phyloP scores from a whole-genome alignment of 768 basidiomycete genomes.

The Hemileccinum rubropunctum region DNA sequence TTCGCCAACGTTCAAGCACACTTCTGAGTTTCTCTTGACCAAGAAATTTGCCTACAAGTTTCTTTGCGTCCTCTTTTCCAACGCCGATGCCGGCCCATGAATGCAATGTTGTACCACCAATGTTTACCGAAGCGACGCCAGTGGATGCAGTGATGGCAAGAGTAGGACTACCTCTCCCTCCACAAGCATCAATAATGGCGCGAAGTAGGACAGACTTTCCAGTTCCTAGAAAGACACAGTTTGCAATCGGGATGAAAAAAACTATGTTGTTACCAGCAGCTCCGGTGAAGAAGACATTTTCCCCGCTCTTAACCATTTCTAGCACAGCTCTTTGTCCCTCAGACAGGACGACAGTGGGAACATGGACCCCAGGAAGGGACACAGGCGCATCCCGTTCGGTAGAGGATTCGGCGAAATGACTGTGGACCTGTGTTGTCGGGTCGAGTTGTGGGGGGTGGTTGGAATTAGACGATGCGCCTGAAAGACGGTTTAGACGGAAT shows the following conservation, averaged over 20 bases:
- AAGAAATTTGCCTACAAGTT: slow-evolving; percentile 53
- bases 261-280: slow-evolving; percentile 53
- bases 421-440: neutral
- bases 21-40: slow-evolving; percentile 36
- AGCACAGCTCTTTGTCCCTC: slow-evolving; percentile 51
- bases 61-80: slow-evolving; percentile 54
- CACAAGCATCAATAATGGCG: slow-evolving; percentile 60
- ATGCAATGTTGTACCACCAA: slow-evolving; percentile 79
- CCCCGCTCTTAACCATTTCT: slow-evolving; percentile 50
- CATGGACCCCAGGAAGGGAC: neutral
- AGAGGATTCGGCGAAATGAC: neutral
- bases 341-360: slow-evolving; percentile 40
- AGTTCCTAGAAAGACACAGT: slow-evolving; percentile 46
- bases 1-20: slow-evolving; percentile 60
- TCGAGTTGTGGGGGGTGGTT: neutral
- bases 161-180: slow-evolving; percentile 30
- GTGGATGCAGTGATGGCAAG: slow-evolving; percentile 82
- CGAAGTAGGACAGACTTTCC: slow-evolving; percentile 83
- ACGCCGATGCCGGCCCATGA: slow-evolving; percentile 82
- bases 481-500: neutral
- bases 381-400: neutral
- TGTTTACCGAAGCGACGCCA: slow-evolving; percentile 78
- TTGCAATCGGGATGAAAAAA: neutral
- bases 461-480: slow-evolving; percentile 4
- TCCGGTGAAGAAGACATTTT: slow-evolving; percentile 83